These are phyloP conservation scores for Cichorium intybus DNA, from an alignment of 140 eudicot species.

Conservation along the genomic window DNA sequence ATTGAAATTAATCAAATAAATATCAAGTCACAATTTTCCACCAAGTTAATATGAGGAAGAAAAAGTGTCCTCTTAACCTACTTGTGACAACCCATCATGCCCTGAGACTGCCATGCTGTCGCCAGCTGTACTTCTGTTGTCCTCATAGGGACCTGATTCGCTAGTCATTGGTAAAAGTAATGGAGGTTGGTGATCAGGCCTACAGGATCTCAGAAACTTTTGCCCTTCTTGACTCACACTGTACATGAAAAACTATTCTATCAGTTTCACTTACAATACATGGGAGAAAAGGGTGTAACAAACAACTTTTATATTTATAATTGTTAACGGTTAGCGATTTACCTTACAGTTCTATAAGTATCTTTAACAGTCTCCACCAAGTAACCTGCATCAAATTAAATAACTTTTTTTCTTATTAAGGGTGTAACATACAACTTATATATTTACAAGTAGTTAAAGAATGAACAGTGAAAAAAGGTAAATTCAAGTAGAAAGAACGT, in stretches of 20 bases:
- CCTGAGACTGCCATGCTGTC: constrained; percentile 33
- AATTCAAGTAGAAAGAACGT: not conserved
- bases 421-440: no score
- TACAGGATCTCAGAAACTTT: constrained; percentile 65
- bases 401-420: no score
- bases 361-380: constrained; percentile 67
- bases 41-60: not conserved
- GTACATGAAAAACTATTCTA: constrained; percentile 25
- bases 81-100: constrained; percentile 61
- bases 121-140: constrained; percentile 28
- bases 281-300: not conserved
- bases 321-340: not conserved
- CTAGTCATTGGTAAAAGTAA: constrained; percentile 56
- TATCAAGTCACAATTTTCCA: not conserved
- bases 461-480: not conserved
- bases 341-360: constrained; percentile 66
- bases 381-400: constrained; percentile 63
- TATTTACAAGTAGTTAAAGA: not conserved
- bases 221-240: constrained; percentile 78
- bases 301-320: not conserved
- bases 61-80: constrained; percentile 17
- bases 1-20: constrained; percentile 17
- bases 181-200: constrained; percentile 90
- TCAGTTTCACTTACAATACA: constrained; percentile 18
- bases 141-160: constrained; percentile 46